Base-by-base conservation (phyloP, 2,329 filamentous ascomycete genomes). In the Penicillium sp. region DNA sequence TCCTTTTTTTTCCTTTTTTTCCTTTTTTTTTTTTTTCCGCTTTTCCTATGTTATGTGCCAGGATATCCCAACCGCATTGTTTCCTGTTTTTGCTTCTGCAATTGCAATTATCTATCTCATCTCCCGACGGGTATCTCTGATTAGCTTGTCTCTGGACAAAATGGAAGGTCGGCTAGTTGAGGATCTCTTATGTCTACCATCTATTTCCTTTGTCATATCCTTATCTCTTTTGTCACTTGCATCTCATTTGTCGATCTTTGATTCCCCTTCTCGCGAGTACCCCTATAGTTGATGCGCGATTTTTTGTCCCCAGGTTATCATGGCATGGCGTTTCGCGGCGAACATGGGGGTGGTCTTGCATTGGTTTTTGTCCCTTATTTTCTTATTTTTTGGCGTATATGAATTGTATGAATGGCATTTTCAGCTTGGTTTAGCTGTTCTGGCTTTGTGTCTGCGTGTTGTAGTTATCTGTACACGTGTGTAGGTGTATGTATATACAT, bases 281-380 rank as follows among this genome's bases (percentile, higher is more conserved):
- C 60, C 63, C 51, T 64, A 55, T 45, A 58, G 57, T 59, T 66
- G 38, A 54, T 57, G 58, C 49, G 52, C 45, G 46, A 50, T 40
- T 49, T 54, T 52, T 55, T 50, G 45, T 61, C 56, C 50, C 45
- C 29, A 60, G 56, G 53, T 60, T 16, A 24, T 45, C 58, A 61
- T 63, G 56, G 61, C 57, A 59, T 18, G 63, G 63, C 63, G 63
- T 66, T 64, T 59, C 46, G 59, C 44, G 58, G 58, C 53, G 40
- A 55, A 50, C 26, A 58, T 53, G 46, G 55, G 58, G 50, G 50
- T 44, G 26, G 40, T 57, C 56, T 62, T 49, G 46, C 50, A 34
- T 57, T 51, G 37, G 26, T 35, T 46, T 53, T 49, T 50, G 22
- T 44, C 38, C 50, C 34, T 52, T 18, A 50, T 31, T 48, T 34